phyloP scores from a whole-genome alignment of 176 grass and related monocot species.

The Chrysopogon serrulatus region DNA sequence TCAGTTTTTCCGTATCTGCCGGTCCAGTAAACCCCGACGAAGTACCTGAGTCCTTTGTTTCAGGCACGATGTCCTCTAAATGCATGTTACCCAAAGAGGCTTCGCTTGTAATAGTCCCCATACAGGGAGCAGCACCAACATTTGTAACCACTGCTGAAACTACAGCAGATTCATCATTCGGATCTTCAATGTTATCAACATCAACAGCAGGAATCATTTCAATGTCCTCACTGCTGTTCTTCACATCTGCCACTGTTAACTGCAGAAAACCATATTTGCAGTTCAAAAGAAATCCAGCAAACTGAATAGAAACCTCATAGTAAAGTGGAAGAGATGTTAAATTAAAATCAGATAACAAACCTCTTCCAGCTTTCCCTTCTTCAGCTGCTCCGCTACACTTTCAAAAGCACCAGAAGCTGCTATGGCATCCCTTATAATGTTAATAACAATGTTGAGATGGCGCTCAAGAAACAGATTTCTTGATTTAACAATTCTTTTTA shows the following conservation, averaged over 20 bases:
- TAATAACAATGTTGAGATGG: constrained; percentile 48
- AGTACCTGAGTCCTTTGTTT: constrained; percentile 25
- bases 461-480: constrained; percentile 63
- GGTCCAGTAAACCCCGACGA: constrained; percentile 6
- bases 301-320: constrained; percentile 1
- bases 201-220: constrained; percentile 43
- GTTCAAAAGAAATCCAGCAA: background rate
- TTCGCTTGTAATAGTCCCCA: constrained; percentile 1
- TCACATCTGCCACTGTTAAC: constrained; percentile 19
- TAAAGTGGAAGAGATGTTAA: constrained; percentile 14
- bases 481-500: constrained; percentile 56
- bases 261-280: constrained; percentile 27
- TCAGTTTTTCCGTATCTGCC: constrained; percentile 10
- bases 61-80: constrained; percentile 12
- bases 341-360: constrained; percentile 25
- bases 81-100: constrained; percentile 23
- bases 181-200: constrained; percentile 28
- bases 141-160: constrained; percentile 27
- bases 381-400: constrained; percentile 55
- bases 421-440: constrained; percentile 61
- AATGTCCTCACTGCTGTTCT: constrained; percentile 7
- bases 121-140: constrained; percentile 22
- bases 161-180: constrained; percentile 18
- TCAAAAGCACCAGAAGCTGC: constrained; percentile 68
- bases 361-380: constrained; percentile 55